Percentiles rank a stretch among this genome's conserved stretches.
These are phyloP conservation scores for Parietichytrium sp. DNA, from an alignment of 108 stramenopile species.

Conservation along the genomic window DNA sequence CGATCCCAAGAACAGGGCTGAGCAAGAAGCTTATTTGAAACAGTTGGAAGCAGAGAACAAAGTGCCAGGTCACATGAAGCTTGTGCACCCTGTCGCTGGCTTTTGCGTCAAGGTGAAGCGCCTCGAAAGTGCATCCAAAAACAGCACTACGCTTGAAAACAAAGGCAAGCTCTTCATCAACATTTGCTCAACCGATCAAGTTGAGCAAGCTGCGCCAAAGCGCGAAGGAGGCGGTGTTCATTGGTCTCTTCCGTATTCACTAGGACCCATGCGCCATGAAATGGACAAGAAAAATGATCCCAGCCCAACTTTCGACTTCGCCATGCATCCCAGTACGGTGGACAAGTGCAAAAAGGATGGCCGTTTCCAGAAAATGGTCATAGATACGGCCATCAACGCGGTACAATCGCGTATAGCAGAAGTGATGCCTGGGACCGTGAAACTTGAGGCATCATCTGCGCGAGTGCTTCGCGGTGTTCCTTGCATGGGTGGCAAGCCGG, in stretches of 20 bases:
- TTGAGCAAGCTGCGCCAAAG: constrained; percentile 47
- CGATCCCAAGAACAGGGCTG: constrained; percentile 63
- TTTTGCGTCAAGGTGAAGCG: constrained; percentile 63
- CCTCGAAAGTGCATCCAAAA: constrained; percentile 16
- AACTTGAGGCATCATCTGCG: constrained; percentile 33
- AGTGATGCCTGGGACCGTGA: neutral
- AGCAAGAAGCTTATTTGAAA: constrained; percentile 64
- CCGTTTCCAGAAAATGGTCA: constrained; percentile 50
- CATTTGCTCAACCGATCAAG: constrained; percentile 53
- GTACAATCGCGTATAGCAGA: constrained; percentile 39
- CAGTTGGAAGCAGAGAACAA: constrained; percentile 58
- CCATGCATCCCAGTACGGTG: constrained; percentile 46
- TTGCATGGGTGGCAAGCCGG: constrained; percentile 45
- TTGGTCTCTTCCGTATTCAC: constrained; percentile 62
- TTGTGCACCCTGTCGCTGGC: constrained; percentile 56
- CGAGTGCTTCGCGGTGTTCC: constrained; percentile 46
- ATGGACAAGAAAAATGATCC: constrained; percentile 52
- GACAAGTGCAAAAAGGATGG: neutral
- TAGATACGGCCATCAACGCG: constrained; percentile 42
- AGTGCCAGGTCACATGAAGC: constrained; percentile 56
- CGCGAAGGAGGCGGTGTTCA: constrained; percentile 25
- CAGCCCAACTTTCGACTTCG: constrained; percentile 44
- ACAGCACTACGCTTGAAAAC: neutral
- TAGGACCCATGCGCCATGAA: constrained; percentile 67
- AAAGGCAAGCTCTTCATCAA: constrained; percentile 66